Evolutionary conservation across 495 filamentous ascomycete genomes (phyloP), one percentile per base, ranked within the genome.

Genomic region (Aspergillus indologenus): DNA sequence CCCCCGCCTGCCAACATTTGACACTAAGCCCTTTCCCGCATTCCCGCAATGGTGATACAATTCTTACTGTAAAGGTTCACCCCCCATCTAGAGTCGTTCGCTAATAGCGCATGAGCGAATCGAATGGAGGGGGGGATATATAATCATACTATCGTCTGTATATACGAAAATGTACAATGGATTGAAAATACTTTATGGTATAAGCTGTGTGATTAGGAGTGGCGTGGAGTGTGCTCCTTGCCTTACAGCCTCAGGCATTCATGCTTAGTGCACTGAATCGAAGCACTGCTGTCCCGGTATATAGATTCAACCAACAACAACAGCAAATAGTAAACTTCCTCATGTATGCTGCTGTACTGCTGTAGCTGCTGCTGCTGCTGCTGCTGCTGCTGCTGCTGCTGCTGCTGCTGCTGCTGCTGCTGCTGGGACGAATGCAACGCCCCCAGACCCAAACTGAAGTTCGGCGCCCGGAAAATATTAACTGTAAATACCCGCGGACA

Each of bases 401-500:
- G n/a, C n/a, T n/a, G n/a, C n/a, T 47, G 45, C 6, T 40, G 34
- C 6, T 40, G 45, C n/a, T 17, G 22, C 18, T 20, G 45, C 8
- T 42, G 45, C 22, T 57, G 45, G 26, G 45, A 31, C 45, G 47
- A 60, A 43, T 59, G 51, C 58, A 56, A 40, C 34, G 24, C 29
- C 44, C 24, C 50, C 50, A 45, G 53, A 20, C 24, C 49, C 47
- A 40, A 53, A 48, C 40, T 58, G 53, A 59, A 58, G 23, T 53
- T 61, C 54, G 62, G 46, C 21, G 48, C 24, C 48, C 66, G 61
- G 66, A 65, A 68, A 65, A 68, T 66, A 65, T 68, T 62, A 59
- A 61, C 65, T 67, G 61, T 62, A 65, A 68, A 65, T 65, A 68
- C 58, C 65, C 61, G 65, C 65, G 58, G 62, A 65, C 60, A 63